Conservation (phyloP, 2,329 filamentous ascomycete genomes). For the Pezicula carpinea region DNA sequence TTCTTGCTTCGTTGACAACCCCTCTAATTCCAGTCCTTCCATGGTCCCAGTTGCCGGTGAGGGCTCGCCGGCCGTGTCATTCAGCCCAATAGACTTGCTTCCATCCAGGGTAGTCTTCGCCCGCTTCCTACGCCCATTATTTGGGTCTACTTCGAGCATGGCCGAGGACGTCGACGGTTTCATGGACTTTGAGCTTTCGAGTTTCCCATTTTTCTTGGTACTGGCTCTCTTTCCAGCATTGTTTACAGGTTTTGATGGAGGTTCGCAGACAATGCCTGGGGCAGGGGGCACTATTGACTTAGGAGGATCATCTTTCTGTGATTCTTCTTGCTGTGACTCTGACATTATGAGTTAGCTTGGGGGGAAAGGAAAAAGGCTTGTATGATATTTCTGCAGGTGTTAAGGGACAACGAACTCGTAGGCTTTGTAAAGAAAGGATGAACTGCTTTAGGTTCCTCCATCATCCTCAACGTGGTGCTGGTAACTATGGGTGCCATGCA, state of each 20-base stretch:
- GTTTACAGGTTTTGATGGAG: not conserved
- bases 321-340: not conserved
- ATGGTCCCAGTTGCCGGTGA: too few species aligned
- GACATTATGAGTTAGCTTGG: not conserved
- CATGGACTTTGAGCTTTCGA: not conserved
- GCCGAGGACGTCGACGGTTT: not conserved
- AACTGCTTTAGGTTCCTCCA: conserved; percentile 21
- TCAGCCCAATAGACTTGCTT: conserved; percentile 11
- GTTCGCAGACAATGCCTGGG: not conserved
- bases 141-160: conserved; percentile 24
- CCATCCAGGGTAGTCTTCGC: conserved; percentile 33
- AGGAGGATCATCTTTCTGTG: not conserved
- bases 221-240: not conserved
- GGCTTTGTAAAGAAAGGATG: conserved; percentile 28
- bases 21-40: too few species aligned
- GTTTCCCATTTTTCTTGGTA: not conserved
- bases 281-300: not conserved
- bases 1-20: too few species aligned
- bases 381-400: not conserved
- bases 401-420: conserved; percentile 18
- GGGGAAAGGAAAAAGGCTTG: too few species aligned
- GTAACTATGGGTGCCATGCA: conserved; percentile 26
- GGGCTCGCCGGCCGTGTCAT: conserved; percentile 2
- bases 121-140: conserved; percentile 37
- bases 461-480: conserved; percentile 24